phyloP scores from a whole-genome alignment of 2,329 filamentous ascomycete species.

The Ceratocystis lukuohia region DNA sequence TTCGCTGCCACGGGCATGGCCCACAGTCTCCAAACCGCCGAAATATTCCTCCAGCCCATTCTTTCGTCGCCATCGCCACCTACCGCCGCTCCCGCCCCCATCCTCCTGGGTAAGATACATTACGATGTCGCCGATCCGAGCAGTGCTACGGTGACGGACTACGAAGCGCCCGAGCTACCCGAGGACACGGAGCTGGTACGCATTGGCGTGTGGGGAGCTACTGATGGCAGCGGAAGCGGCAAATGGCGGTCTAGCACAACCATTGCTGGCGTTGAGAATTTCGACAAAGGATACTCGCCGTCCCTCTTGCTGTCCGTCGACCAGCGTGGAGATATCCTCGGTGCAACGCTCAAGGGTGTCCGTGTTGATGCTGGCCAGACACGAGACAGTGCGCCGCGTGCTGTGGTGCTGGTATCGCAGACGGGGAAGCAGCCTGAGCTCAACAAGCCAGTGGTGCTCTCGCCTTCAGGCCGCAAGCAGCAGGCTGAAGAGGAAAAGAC shows the following conservation, averaged over 20 bases:
- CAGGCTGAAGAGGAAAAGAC: slow-evolving; percentile 48
- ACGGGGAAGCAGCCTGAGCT: slow-evolving; percentile 44
- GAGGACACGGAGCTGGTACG: slow-evolving; percentile 38
- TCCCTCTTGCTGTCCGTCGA: slow-evolving; percentile 42
- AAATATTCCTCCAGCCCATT: slow-evolving; percentile 43
- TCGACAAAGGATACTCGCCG: slow-evolving; percentile 47
- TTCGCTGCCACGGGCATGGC: slow-evolving; percentile 30
- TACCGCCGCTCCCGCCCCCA: slow-evolving; percentile 26
- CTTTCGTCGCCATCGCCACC: slow-evolving; percentile 21
- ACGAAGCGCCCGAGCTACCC: slow-evolving; percentile 42
- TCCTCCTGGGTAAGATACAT: slow-evolving; percentile 41
- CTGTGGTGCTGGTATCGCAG: slow-evolving; percentile 35
- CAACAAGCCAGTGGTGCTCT: slow-evolving; percentile 51
- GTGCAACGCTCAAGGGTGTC: slow-evolving; percentile 43
- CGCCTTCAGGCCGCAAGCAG: slow-evolving; percentile 42
- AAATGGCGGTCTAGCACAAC: slow-evolving; percentile 43
- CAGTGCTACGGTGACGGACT: slow-evolving; percentile 37
- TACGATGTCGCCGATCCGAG: slow-evolving; percentile 36
- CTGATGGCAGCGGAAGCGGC: slow-evolving; percentile 24
- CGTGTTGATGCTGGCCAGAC: slow-evolving; percentile 50
- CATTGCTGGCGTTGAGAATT: slow-evolving; percentile 42
- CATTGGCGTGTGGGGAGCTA: slow-evolving; percentile 42
- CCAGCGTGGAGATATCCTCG: slow-evolving; percentile 29
- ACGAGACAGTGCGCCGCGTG: slow-evolving; percentile 51
- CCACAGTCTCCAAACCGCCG: slow-evolving; percentile 33